Evolutionary conservation across 2,329 filamentous ascomycete species (phyloP).

Genomic region (Colletotrichum incanum): DNA sequence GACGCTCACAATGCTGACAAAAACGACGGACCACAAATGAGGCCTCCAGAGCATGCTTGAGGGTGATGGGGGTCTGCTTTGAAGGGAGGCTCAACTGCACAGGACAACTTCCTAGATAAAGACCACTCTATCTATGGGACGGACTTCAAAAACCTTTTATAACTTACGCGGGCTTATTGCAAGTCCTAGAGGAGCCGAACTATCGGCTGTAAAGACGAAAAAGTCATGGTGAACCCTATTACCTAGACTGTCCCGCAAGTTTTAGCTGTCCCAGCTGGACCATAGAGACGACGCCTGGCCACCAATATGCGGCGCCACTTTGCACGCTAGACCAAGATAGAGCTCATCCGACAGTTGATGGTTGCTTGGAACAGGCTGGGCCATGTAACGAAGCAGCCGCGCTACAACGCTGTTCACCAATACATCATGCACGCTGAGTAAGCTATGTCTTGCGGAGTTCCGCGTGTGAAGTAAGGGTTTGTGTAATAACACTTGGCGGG

Average conservation of each 20-base stretch:
- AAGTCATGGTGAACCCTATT: neutral
- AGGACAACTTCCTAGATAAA: too few relatives aligned
- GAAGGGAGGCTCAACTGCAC: neutral
- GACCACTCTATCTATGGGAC: neutral
- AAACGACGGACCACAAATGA: neutral
- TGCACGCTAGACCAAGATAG: slow-evolving; percentile 3
- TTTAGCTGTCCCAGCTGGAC: neutral
- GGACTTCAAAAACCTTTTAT: neutral
- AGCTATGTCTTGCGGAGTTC: slow-evolving; percentile 30
- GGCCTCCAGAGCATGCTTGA: neutral
- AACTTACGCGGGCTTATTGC: too few relatives aligned
- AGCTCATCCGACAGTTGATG: neutral
- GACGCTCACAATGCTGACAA: neutral
- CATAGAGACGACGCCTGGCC: neutral
- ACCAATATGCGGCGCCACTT: neutral
- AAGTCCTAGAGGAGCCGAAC: neutral
- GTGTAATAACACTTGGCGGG: neutral
- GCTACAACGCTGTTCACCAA: neutral
- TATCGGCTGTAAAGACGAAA: too few relatives aligned
- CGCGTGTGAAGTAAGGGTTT: neutral
- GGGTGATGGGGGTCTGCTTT: too few relatives aligned
- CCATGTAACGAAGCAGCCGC: neutral
- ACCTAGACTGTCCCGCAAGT: neutral
- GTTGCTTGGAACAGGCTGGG: neutral
- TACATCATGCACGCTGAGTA: slow-evolving; percentile 8